Conservation (phyloP, 495 filamentous ascomycete species). For the Trichoderma reesei region DNA sequence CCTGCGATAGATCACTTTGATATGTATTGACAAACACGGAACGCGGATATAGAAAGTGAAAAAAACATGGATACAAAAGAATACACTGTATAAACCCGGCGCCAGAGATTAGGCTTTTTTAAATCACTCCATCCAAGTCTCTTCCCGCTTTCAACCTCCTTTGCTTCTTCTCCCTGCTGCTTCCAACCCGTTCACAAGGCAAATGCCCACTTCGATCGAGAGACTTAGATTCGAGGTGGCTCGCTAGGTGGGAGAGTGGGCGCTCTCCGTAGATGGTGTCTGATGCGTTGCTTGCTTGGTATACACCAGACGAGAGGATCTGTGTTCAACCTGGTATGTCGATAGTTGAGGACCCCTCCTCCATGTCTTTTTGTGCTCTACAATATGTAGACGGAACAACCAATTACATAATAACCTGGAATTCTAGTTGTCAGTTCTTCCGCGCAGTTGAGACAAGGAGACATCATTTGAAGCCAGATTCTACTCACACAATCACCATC, state of each 20-base stretch:
- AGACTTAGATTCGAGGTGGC: background rate
- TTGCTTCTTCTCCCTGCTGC: background rate
- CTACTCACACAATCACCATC: conserved; percentile 82
- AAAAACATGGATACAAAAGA: too few species aligned
- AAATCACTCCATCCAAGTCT: background rate
- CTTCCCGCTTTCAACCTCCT: background rate
- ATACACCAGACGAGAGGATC: too few species aligned
- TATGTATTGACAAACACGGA: too few species aligned
- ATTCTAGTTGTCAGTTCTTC: too few species aligned
- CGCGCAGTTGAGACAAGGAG: background rate
- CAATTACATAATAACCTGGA: conserved; percentile 20
- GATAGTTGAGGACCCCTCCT: too few species aligned
- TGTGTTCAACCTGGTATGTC: too few species aligned
- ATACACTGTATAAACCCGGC: too few species aligned
- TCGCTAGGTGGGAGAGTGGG: background rate
- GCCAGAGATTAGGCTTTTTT: too few species aligned
- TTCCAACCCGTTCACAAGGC: background rate
- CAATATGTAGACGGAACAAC: background rate
- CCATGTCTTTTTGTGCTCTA: too few species aligned
- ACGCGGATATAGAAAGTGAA: too few species aligned
- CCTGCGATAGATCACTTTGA: too few species aligned
- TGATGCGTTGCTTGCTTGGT: background rate
- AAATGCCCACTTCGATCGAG: background rate
- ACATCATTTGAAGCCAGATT: background rate
- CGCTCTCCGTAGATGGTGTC: background rate